Percentiles rank a stretch among this genome's conserved stretches.
phyloP scores from a whole-genome alignment of 257 asterid species.

The Galeopsis tetrahit region DNA sequence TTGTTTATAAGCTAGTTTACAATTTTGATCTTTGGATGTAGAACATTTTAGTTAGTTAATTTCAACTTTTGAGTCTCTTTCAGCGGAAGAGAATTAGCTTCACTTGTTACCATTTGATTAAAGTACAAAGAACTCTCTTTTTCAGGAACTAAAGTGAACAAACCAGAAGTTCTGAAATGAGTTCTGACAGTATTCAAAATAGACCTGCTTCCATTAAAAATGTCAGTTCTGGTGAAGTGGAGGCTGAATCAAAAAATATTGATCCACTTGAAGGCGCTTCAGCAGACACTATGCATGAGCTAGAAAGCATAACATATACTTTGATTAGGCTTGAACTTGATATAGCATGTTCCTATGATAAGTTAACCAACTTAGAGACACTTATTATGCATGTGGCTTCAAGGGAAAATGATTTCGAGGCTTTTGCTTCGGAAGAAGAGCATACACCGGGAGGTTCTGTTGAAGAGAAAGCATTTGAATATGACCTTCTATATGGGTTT shows the following conservation, averaged over 20 bases:
- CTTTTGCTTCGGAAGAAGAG: slow-evolving; percentile 57
- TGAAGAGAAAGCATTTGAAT: slow-evolving; percentile 62
- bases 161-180: slow-evolving; percentile 45
- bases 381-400: slow-evolving; percentile 79
- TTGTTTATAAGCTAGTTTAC: not conserved
- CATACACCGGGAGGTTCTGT: slow-evolving; percentile 41
- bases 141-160: slow-evolving; percentile 41
- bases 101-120: slow-evolving; percentile 10
- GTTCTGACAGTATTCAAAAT: slow-evolving; percentile 38
- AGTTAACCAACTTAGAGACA: slow-evolving; percentile 67
- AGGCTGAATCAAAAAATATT: slow-evolving; percentile 54
- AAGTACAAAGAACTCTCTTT: slow-evolving; percentile 13
- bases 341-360: slow-evolving; percentile 73
- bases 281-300: slow-evolving; percentile 54
- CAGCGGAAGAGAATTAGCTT: not conserved
- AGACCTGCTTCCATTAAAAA: slow-evolving; percentile 41
- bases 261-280: slow-evolving; percentile 72
- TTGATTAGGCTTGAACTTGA: slow-evolving; percentile 70
- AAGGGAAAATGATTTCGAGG: slow-evolving; percentile 82
- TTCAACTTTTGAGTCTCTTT: not conserved
- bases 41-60: not conserved
- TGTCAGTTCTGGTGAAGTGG: slow-evolving; percentile 48
- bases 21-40: not conserved
- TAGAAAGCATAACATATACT: slow-evolving; percentile 52
- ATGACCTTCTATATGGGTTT: slow-evolving; percentile 74